Percentiles rank a stretch among this genome's conserved stretches.
phyloP scores from a whole-genome alignment of 83 land plant genomes.

The Picea abies region DNA sequence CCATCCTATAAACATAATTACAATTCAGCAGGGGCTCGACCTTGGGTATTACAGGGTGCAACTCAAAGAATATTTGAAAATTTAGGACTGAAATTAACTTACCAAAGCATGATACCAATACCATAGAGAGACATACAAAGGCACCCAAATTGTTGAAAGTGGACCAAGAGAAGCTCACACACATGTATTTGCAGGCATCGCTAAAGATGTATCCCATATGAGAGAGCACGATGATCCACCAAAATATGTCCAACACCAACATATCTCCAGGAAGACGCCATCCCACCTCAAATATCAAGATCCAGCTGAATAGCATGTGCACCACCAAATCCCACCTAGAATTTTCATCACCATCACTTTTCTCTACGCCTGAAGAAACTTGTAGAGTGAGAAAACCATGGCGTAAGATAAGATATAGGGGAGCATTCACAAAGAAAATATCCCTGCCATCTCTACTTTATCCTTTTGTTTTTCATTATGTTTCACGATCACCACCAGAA shows the following conservation, averaged over 20 bases:
- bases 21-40: too few relatives aligned
- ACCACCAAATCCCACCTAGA: constrained; percentile 44
- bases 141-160: constrained; percentile 42
- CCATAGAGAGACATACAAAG: constrained; percentile 66
- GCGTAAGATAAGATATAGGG: constrained; percentile 62
- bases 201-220: constrained; percentile 57
- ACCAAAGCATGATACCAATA: constrained; percentile 85
- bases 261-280: constrained; percentile 78
- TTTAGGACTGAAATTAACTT: background rate
- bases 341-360: constrained; percentile 70
- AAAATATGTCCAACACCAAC: constrained; percentile 54
- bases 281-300: constrained; percentile 48
- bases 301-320: constrained; percentile 65
- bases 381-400: constrained; percentile 19
- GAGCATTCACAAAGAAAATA: constrained; percentile 59
- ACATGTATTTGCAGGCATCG: constrained; percentile 52
- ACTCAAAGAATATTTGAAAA: too few relatives aligned
- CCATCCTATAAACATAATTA: too few relatives aligned
- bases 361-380: constrained; percentile 79
- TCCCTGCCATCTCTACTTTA: constrained; percentile 40
- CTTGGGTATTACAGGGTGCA: too few relatives aligned
- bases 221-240: constrained; percentile 68
- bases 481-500: too few relatives aligned
- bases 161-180: constrained; percentile 62
- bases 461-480: background rate